A percentile compares a stretch with the other conserved stretches of the same genome.
phyloP scores from a whole-genome alignment of 1,284 basidiomycete genomes.

The Cryptococcus floricola region DNA sequence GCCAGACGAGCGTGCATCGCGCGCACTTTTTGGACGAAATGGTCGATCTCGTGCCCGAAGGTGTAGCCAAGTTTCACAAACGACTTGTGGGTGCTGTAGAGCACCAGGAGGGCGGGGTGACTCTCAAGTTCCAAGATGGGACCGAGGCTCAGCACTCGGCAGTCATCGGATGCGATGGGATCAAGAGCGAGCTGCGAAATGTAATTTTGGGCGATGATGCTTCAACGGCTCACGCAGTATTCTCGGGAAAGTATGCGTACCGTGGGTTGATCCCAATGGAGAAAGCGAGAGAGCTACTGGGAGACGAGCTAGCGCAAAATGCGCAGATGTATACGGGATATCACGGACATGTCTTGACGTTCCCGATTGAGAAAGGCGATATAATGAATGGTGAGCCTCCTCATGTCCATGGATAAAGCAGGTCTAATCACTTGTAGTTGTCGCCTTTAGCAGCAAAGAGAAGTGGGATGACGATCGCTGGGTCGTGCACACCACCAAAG shows the following conservation, averaged over 20 bases:
- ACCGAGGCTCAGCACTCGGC: slow-evolving; percentile 7
- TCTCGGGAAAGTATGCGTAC: slow-evolving; percentile 22
- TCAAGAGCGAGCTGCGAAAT: slow-evolving; percentile 10
- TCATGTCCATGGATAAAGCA: background rate
- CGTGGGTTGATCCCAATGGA: slow-evolving; percentile 18
- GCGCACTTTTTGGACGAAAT: slow-evolving; percentile 22
- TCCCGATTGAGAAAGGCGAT: slow-evolving; percentile 17
- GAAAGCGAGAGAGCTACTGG: slow-evolving; percentile 11
- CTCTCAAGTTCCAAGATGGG: slow-evolving; percentile 16
- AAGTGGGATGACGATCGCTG: slow-evolving; percentile 1
- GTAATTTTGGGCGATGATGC: slow-evolving; percentile 13
- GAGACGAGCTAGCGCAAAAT: slow-evolving; percentile 16
- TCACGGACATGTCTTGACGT: slow-evolving; percentile 17
- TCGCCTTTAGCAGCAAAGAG: background rate
- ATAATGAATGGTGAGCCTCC: slow-evolving; percentile 21
- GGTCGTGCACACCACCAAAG: background rate
- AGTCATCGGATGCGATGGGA: slow-evolving; percentile 19
- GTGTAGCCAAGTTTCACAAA: slow-evolving; percentile 12
- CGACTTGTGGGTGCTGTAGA: slow-evolving; percentile 3
- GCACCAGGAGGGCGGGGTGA: background rate
- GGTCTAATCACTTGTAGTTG: too few species aligned
- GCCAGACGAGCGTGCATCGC: slow-evolving; percentile 20
- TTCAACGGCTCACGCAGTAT: slow-evolving; percentile 1
- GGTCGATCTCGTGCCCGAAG: slow-evolving; percentile 11
- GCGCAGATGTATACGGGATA: slow-evolving; percentile 14